Percentiles rank a stretch among this genome's conserved stretches.
phyloP scores from a whole-genome alignment of 805 yeast species.

The Saccharomycopsis vini region DNA sequence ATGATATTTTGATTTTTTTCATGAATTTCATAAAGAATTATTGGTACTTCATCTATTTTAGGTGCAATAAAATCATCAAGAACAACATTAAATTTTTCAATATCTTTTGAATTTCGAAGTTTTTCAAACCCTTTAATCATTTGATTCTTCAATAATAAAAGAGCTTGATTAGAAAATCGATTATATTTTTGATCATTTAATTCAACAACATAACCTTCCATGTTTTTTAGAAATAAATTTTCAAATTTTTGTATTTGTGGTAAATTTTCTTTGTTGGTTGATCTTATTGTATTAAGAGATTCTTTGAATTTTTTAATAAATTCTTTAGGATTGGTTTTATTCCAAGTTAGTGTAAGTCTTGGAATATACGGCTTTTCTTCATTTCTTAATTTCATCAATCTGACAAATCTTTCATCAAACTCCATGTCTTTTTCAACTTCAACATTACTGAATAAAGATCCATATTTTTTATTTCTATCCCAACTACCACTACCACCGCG shows the following conservation, averaged over 20 bases:
- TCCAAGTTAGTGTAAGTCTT: background rate
- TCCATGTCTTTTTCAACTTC: background rate
- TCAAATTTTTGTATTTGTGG: no score
- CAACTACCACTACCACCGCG: no score
- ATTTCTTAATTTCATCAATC: background rate
- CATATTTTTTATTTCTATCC: no score
- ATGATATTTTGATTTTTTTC: background rate
- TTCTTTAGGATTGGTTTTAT: background rate
- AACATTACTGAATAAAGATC: no score
- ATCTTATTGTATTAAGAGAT: background rate
- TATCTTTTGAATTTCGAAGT: background rate
- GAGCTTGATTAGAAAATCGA: background rate
- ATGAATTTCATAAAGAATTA: background rate
- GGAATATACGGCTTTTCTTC: background rate
- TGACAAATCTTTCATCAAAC: background rate
- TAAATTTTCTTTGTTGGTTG: no score
- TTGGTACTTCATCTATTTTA: constrained; percentile 1
- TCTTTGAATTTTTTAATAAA: background rate
- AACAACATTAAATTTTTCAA: background rate
- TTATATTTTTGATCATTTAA: background rate
- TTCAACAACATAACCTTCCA: background rate
- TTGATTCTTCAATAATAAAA: background rate
- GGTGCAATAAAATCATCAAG: constrained; percentile 3
- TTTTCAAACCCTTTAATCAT: background rate
- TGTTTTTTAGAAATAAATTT: background rate